A percentile compares a stretch with the other conserved stretches of the same genome.
Conservation (phyloP, 345 rosid genomes). For the Aegle marmelos region DNA sequence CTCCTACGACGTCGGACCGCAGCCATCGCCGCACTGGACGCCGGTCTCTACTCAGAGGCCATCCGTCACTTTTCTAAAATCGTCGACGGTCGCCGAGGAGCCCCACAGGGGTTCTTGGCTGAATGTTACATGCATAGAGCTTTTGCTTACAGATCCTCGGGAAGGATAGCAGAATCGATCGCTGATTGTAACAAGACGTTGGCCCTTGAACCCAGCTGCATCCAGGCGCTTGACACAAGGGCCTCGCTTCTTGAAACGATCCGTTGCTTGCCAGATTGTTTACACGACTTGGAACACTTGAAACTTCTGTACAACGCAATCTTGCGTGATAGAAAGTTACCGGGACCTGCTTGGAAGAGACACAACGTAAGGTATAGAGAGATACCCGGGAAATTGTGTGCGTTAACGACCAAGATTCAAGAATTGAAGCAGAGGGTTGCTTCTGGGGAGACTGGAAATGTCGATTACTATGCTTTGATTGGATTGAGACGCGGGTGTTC, state of each 20-base stretch:
- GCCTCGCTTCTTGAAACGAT: conserved; percentile 74
- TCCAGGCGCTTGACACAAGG: conserved; percentile 87
- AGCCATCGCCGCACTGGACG: conserved; percentile 83
- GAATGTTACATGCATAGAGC: conserved; percentile 91
- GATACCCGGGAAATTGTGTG: conserved; percentile 77
- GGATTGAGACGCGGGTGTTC: conserved; percentile 88
- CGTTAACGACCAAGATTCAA: conserved; percentile 60
- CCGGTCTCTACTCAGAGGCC: conserved; percentile 74
- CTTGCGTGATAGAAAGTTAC: conserved; percentile 80
- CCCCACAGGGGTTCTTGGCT: conserved; percentile 86
- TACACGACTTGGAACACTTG: conserved; percentile 92
- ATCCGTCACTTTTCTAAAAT: conserved; percentile 92
- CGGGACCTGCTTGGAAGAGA: conserved; percentile 94
- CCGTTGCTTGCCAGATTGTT: conserved; percentile 82
- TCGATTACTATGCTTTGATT: conserved; percentile 79
- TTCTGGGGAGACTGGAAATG: conserved; percentile 69
- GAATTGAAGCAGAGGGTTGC: conserved; percentile 71
- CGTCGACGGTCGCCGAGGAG: conserved; percentile 78
- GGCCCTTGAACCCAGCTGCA: conserved; percentile 79
- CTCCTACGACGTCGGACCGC: conserved; percentile 87
- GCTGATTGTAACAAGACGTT: conserved; percentile 88
- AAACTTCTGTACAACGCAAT: conserved; percentile 85
- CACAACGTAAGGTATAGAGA: conserved; percentile 82
- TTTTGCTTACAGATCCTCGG: conserved; percentile 64
- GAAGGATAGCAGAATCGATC: conserved; percentile 78